Base-by-base conservation (phyloP, 345 rosid species). In the Syzygium aromaticum region DNA sequence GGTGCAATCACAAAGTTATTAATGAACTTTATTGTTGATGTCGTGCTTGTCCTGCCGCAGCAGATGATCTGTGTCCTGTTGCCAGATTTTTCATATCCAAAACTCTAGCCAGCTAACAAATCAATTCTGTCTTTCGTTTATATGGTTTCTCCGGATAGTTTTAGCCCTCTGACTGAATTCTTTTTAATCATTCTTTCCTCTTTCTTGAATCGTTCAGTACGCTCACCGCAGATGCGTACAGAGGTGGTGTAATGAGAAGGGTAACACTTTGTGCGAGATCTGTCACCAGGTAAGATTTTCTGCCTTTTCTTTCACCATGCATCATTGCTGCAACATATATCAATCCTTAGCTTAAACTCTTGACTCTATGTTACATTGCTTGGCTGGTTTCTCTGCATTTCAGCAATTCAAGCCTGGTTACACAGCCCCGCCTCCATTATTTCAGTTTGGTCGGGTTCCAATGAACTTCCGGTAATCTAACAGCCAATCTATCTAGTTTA, bases 211-310 rank as follows among this genome's bases (percentile, higher is more conserved):
- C 86, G 90, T 86, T 86, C 93, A 96, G 98, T 93, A 94, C 89
- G 98, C 99, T 82, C 99, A 97, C 90, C 89, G 99, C 54, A 92
- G 94, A 87, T 96, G 99, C 61, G 94, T 97, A 27, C 99, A 97
- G 90, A 93, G 93, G 88, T 97, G 99, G 99, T 96, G 99, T 88
- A 94, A 97, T 77, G 97, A 97, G 92, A 97, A 97, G 92, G 99
- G 99, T 17, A 89, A 97, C 61, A 96, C 93, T 21, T 92, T 67
- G 61, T 97, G 99, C 88, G 98, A 97, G 91, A 97, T 96, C 89
- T 97, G 99, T 91, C 98, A 94, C 88, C 96, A 96, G 95, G 99
- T 95, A 23, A 53, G 73, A 51, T 86, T 43, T 43, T 51, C 86
- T 89, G 86, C 57, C 6, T 77, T 88, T 15, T 83, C 46, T 5